Base-by-base conservation (phyloP, 192 early-diverging fungal genomes). In the Paraglomus brasilianum region DNA sequence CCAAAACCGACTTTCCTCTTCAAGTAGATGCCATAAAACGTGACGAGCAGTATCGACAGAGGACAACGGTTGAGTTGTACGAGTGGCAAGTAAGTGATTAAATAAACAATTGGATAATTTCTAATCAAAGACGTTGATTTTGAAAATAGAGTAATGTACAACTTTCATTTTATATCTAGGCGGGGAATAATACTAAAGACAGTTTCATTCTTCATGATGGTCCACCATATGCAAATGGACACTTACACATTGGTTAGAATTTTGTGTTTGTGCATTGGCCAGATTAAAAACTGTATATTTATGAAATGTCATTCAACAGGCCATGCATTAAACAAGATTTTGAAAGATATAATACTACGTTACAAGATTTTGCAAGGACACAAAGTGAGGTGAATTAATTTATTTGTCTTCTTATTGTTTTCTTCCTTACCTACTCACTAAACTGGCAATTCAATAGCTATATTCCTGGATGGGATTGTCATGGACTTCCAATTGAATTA, bases 151-250 rank as follows among this genome's bases (percentile, higher is more conserved):
- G 30, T 48, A 40, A 50, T 36, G 22, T 5, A 40, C 5, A 1
- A 13, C 11, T 19, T 67, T 52, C 36, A 1, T 67, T 67, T n/a
- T 11, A 40, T 50, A 48, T 44, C 48, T 67, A 86, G 82, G 65
- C 80, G 19, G 75, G 83, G 52, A 86, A 89, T 74, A 88, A 87
- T 53, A 71, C 82, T 13, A 83, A 85, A n/a, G 79, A 81, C 5
- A 71, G 82, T n/a, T 93, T 89, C 83, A 79, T 91, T 8, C 80
- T 91, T 51, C 91, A 93, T 53, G 91, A 93, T 71, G 89, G 91
- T 19, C 91, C 91, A 41, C 91, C 91, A 21, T 93, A 93, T 72
- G 91, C 89, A 43, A 90, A 93, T 72, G 91, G 89, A 30, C 80
- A 81, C 53, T 74, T 91, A 19, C 88, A 93, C 72, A 82, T 85